Evolutionary conservation across 2,329 filamentous ascomycete species (phyloP), one percentile per base, ranked within the genome.

Genomic region (Diplodia scrobiculata): DNA sequence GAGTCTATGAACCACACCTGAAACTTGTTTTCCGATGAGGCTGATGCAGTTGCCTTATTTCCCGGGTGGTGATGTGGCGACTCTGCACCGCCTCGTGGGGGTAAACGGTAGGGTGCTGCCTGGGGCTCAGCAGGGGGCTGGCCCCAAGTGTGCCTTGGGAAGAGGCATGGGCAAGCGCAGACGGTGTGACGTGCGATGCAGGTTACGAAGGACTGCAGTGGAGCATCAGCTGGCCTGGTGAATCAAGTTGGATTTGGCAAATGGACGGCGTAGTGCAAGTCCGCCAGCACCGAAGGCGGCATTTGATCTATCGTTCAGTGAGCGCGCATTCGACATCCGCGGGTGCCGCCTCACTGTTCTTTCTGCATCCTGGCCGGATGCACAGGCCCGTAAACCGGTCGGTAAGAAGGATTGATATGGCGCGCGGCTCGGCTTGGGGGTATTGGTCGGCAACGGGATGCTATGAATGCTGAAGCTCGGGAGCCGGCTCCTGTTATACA

Each of bases 401-500:
- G 41, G 29, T 10, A 5, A 36, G 17, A 25, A 36, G 13, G n/a
- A 19, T 32, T n/a, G 55, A 10, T 14, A 17, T 11, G 2, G 10
- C 27, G 38, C 38, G 11, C 17, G 14, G 25, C 29, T 41, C 45
- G 17, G 29, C 45, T 50, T n/a, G 10, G 36, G 29, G 25, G 38
- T 19, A 32, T 29, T 29, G 58, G 41, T 36, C 58, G 27, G 41
- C n/a, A 6, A 34, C 27, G 58, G 29, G 10, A 36, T 10, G 29
- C 17, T 17, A 19, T 36, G n/a, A 11, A 50, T 19, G 27, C 41
- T 13, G 25, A n/a, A 21, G 41, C 14, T 13, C 38, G 58, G 58
- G 27, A 11, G 45, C 25, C 55, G n/a, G 58, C 58, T 19, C 41
- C 25, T 62, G 58, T 50, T 62, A 62, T 62, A 62, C 54, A 59